These are phyloP conservation scores for Leucosporidium yakuticum DNA, from an alignment of 768 basidiomycete genomes.

Conservation along the genomic window DNA sequence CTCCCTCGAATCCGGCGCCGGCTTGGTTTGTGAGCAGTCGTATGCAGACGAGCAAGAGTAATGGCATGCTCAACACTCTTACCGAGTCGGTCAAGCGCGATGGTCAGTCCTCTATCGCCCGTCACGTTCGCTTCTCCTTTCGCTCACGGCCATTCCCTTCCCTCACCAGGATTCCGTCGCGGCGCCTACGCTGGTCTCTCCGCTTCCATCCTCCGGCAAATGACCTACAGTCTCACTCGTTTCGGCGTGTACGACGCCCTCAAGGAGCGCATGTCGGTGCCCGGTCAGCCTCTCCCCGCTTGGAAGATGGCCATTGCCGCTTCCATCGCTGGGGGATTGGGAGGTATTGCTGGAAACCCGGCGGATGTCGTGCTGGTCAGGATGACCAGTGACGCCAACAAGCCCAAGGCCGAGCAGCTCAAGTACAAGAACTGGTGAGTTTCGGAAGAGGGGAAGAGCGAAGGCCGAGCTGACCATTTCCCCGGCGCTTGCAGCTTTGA, in stretches of 20 bases:
- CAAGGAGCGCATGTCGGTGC: slow-evolving; percentile 20
- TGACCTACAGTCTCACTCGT: slow-evolving; percentile 38
- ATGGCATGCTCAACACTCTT: slow-evolving; percentile 30
- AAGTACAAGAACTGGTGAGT: slow-evolving; percentile 37
- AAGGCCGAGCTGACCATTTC: slow-evolving; percentile 1
- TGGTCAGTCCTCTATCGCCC: slow-evolving; percentile 25
- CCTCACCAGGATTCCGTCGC: slow-evolving; percentile 23
- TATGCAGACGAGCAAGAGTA: slow-evolving; percentile 36
- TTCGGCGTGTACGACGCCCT: slow-evolving; percentile 39
- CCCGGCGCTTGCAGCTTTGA: slow-evolving; percentile 27
- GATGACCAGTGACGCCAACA: slow-evolving; percentile 36
- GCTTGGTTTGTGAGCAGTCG: slow-evolving; percentile 10
- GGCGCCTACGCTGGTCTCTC: slow-evolving; percentile 39
- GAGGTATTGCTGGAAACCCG: slow-evolving; percentile 39
- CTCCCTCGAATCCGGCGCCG: not conserved
- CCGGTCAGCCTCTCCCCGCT: slow-evolving; percentile 7
- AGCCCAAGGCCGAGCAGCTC: slow-evolving; percentile 22
- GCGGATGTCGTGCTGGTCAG: slow-evolving; percentile 38
- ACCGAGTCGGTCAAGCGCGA: slow-evolving; percentile 27
- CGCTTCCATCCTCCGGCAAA: slow-evolving; percentile 38
- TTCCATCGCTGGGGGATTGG: slow-evolving; percentile 32
- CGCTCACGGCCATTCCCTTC: not conserved
- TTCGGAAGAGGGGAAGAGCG: not conserved
- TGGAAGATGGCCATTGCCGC: slow-evolving; percentile 34
- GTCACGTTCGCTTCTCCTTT: not conserved